Conservation (phyloP, 202 grass and related monocot genomes). For the Panicum hallii region DNA sequence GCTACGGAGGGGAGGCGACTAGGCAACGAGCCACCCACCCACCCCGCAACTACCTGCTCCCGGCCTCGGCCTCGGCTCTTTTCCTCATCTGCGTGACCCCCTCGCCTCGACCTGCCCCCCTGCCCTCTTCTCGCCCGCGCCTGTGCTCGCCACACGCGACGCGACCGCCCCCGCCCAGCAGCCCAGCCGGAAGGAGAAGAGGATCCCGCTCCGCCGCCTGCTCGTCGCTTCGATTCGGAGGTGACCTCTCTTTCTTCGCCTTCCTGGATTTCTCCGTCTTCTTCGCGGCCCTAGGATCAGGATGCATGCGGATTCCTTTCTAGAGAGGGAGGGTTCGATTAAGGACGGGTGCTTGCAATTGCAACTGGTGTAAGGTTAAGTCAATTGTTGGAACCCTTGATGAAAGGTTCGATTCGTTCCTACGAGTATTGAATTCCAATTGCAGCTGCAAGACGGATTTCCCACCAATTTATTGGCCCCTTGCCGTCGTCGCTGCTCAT, state of each 20-base stretch:
- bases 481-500: background rate
- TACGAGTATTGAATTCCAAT: background rate
- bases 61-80: background rate
- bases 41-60: constrained; percentile 4
- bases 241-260: background rate
- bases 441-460: background rate
- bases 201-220: constrained; percentile 14
- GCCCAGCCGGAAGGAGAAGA: background rate
- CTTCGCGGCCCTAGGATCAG: background rate
- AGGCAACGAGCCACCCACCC: constrained; percentile 31
- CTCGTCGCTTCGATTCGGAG: constrained; percentile 13
- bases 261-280: background rate
- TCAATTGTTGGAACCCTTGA: background rate
- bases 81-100: background rate
- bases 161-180: background rate
- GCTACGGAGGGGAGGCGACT: background rate
- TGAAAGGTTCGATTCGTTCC: background rate
- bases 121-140: background rate
- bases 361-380: background rate
- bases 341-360: background rate
- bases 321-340: background rate
- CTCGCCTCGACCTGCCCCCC: background rate
- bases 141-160: constrained; percentile 48
- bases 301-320: background rate
- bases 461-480: background rate